Evolutionary conservation across 257 asterid genomes (phyloP), one percentile per base, ranked within the genome.

Genomic region (Lavandula angustifolia): DNA sequence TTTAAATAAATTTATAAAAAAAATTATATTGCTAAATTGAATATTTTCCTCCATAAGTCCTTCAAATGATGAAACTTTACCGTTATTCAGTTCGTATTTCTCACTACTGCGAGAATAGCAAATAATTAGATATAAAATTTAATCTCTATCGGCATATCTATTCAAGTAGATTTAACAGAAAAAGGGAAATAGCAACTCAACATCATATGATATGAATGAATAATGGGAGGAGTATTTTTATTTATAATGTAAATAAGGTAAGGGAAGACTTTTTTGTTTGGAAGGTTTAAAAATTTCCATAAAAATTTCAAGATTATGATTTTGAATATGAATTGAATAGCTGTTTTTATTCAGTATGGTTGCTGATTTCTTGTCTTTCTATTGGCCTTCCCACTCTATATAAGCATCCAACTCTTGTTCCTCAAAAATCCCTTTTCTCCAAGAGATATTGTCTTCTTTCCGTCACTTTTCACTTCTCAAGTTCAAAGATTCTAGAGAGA

Each of bases 201-300:
- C 7, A 17, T 35, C 60, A 50, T 35, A 57, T 50, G 10, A 69
- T 7, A n/a, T n/a, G n/a, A n/a, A n/a, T n/a, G n/a, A 46, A 37
- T 27, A 35, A 14, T 10, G 9, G 14, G 5, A 46, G 11, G 67
- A 18, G 48, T 13, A 53, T 18, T 58, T 54, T 8, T 62, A 16
- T 51, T 58, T 37, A 34, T 16, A 41, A 57, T 57, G 33, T 18
- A 53, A 22, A 42, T 76, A 69, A 66, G 52, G 84, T 66, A 73
- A 72, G 73, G 57, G 71, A 62, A 73, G 79, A 79, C 81, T 66
- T 50, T 40, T 70, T 54, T 29, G 53, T 64, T 74, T 54, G 78
- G 84, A 73, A 79, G 55, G 70, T 75, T 56, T 67, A 55, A 16
- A 40, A 44, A 81, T 82, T 82, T 81, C 90, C 84, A 77, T 74